Evolutionary conservation across 805 yeast genomes (phyloP), one percentile per base, ranked within the genome.

Genomic region (Starmerella sirachaensis): DNA sequence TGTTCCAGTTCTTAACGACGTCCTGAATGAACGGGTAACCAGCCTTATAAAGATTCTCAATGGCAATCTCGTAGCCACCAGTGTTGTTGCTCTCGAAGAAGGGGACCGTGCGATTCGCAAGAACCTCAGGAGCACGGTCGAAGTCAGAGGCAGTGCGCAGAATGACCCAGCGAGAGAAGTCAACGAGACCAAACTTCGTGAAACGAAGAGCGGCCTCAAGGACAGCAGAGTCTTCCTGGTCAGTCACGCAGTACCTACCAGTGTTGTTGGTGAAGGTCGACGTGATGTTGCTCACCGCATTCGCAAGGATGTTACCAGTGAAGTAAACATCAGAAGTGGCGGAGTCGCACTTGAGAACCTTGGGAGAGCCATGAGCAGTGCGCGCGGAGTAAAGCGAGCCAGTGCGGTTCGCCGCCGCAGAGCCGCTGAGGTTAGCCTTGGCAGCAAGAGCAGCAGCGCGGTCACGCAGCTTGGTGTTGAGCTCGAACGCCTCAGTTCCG

Each of bases 171-270:
- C 80, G 67, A 43, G 66, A 58, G 54, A 58, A 75, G 54, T 73
- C 78, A 36, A 70, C 72, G 42, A 73, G 61, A 8, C 76, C 78
- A 47, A 61, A 62, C 42, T 60, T 61, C 43, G 69, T 70, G 51
- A 68, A 65, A 61, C 82, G 68, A 32, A 71, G 48, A 40, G 75
- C 56, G 7, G 73, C 71, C 54, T 74, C 79, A 51, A 75, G 65
- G 12, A 76, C 62, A 13, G 81, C 81, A 52, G 73, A 70, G 53
- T 76, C 82, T 56, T 76, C 82, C 56, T 74, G 79, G 38, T 76
- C 78, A 31, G 78, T 68, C 29, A 74, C 53, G 55, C 78, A 72
- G 61, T 73, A 75, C 11, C 57, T 58, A 19, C 72, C 78, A 26
- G 75, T 64, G 38, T 74, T 75, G 50, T 76, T 75, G 47, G 79